Conservation (phyloP, 2,329 filamentous ascomycete species). For the Talaromyces verruculosus region DNA sequence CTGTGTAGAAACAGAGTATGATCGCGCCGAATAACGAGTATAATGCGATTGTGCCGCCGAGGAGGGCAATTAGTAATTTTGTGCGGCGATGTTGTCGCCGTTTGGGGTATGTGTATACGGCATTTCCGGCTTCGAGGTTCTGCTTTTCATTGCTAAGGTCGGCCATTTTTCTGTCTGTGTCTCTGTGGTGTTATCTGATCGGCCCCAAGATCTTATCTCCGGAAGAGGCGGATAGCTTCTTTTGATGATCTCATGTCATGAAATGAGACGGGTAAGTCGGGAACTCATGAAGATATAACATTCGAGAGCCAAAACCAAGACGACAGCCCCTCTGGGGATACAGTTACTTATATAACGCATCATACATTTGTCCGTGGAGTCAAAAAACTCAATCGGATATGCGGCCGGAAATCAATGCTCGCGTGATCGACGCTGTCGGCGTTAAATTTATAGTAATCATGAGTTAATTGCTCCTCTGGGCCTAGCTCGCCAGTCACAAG, state of each 20-base stretch:
- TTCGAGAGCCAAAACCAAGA: background rate
- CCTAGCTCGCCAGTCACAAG: background rate
- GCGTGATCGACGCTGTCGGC: slow-evolving; percentile 8
- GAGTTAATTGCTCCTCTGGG: slow-evolving; percentile 9
- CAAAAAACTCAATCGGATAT: background rate
- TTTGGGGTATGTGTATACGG: background rate
- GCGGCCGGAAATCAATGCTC: slow-evolving; percentile 1
- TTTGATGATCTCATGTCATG: background rate
- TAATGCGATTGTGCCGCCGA: slow-evolving; percentile 10
- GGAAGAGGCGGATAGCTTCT: slow-evolving; percentile 1
- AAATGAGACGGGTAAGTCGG: background rate
- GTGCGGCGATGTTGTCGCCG: background rate
- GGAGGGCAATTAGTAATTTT: background rate
- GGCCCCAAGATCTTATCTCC: slow-evolving; percentile 7
- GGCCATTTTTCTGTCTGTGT: background rate
- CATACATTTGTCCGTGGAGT: background rate
- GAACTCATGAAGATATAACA: background rate
- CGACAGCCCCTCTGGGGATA: background rate
- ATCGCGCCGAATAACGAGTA: slow-evolving; percentile 2
- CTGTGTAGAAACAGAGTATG: slow-evolving; percentile 11
- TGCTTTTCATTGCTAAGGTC: too few species aligned
- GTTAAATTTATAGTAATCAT: background rate
- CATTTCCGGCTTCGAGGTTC: background rate
- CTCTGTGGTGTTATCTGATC: slow-evolving; percentile 1
- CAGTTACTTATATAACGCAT: slow-evolving; percentile 2